A percentile compares a stretch with the other conserved stretches of the same genome.
Conservation (phyloP, 73 alveolate species). For the Blepharisma japonicum region DNA sequence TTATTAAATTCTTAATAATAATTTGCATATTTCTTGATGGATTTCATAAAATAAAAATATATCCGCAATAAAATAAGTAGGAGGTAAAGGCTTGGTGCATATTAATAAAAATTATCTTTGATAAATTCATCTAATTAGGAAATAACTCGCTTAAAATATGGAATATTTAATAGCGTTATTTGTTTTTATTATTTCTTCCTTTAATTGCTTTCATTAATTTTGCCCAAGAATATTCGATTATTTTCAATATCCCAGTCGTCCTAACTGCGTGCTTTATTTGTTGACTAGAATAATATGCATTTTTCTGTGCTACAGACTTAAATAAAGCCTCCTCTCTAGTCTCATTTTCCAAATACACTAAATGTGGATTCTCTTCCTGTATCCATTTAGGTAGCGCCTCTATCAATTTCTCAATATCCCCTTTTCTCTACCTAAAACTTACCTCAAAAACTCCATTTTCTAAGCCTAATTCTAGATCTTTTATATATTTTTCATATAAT, state of each 20-base stretch:
- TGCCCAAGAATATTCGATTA: background rate
- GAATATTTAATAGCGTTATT: too few relatives aligned
- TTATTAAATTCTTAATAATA: too few relatives aligned
- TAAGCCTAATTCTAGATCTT: constrained; percentile 17
- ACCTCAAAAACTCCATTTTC: background rate
- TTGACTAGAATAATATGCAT: background rate
- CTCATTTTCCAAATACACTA: background rate
- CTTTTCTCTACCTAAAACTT: background rate
- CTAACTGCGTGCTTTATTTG: constrained; percentile 14
- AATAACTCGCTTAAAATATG: too few relatives aligned
- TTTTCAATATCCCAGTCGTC: background rate
- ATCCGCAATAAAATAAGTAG: too few relatives aligned
- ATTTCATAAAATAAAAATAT: too few relatives aligned
- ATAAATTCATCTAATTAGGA: too few relatives aligned
- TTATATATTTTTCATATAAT: constrained; percentile 32
- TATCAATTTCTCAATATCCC: background rate
- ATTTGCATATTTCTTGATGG: too few relatives aligned
- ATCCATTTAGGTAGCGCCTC: background rate
- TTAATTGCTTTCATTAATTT: constrained; percentile 9
- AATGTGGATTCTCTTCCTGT: background rate
- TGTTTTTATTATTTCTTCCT: background rate
- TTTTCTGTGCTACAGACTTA: background rate
- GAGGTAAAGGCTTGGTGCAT: too few relatives aligned
- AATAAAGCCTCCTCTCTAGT: background rate
- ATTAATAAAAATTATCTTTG: too few relatives aligned